Percentiles rank a stretch among this genome's conserved stretches.
These are phyloP conservation scores for Rhinocladiella mackenziei DNA, from an alignment of 2,329 filamentous ascomycete genomes.

Conservation along the genomic window DNA sequence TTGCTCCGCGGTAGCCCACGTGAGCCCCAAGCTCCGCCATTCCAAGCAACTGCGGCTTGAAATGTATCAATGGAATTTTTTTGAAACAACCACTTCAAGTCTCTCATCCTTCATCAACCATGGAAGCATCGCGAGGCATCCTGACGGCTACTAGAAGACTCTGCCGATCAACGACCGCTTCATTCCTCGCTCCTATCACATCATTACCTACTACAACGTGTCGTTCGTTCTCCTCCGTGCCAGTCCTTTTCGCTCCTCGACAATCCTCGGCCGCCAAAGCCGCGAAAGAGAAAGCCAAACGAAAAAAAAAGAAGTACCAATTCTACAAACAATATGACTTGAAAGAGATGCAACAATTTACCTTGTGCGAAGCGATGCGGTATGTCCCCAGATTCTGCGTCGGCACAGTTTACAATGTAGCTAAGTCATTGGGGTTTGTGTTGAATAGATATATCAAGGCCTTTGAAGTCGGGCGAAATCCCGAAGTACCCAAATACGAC, in stretches of 20 bases:
- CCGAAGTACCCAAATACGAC: slow-evolving; percentile 78
- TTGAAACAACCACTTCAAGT: neutral
- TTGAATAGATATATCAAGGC: slow-evolving; percentile 75
- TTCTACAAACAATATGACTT: slow-evolving; percentile 62
- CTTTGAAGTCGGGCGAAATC: slow-evolving; percentile 79
- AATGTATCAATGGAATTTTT: neutral
- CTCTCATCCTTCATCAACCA: neutral
- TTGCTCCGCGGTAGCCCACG: no score
- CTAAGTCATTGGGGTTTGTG: slow-evolving; percentile 13
- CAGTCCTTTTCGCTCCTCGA: slow-evolving; percentile 36
- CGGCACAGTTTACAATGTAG: neutral
- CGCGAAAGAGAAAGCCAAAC: slow-evolving; percentile 58
- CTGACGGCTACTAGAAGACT: slow-evolving; percentile 14
- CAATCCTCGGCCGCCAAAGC: slow-evolving; percentile 35
- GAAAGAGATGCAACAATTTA: slow-evolving; percentile 66
- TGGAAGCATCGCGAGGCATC: slow-evolving; percentile 19
- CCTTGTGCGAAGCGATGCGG: slow-evolving; percentile 91
- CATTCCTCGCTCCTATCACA: slow-evolving; percentile 19
- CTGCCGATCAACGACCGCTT: slow-evolving; percentile 21
- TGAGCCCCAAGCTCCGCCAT: neutral
- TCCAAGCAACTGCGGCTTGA: neutral
- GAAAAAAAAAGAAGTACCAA: slow-evolving; percentile 61
- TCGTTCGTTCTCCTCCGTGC: slow-evolving; percentile 23
- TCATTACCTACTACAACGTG: slow-evolving; percentile 7
- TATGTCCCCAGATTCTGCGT: slow-evolving; percentile 29